Conservation (phyloP, 2,329 filamentous ascomycete genomes). For the Hyphodiscus sp. region DNA sequence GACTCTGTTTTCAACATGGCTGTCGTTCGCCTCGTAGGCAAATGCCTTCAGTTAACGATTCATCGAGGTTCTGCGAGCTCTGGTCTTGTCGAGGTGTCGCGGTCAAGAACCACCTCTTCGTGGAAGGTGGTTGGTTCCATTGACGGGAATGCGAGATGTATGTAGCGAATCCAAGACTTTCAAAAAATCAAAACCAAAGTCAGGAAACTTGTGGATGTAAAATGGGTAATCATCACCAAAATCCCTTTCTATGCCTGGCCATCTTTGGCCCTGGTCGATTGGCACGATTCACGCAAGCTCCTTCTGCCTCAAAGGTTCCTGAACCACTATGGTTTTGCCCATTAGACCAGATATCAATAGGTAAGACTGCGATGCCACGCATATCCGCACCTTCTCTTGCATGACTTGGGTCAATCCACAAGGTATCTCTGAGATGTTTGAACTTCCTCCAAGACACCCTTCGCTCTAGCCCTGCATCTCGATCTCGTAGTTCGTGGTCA, state of each 20-base stretch:
- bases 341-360: slow-evolving; percentile 21
- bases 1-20: neutral
- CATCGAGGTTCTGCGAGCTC: neutral
- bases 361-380: slow-evolving; percentile 16
- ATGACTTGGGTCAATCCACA: slow-evolving; percentile 15
- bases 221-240: neutral
- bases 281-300: slow-evolving; percentile 20
- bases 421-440: slow-evolving; percentile 6
- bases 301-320: slow-evolving; percentile 9
- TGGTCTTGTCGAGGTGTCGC: neutral
- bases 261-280: slow-evolving; percentile 4
- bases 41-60: neutral
- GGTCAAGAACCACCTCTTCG: neutral
- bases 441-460: slow-evolving; percentile 23
- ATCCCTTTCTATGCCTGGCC: slow-evolving; percentile 2
- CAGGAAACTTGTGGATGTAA: neutral
- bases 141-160: neutral
- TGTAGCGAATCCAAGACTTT: neutral
- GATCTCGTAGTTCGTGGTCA: slow-evolving; percentile 15
- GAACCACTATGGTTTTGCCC: slow-evolving; percentile 21
- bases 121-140: neutral
- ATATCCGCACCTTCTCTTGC: slow-evolving; percentile 9
- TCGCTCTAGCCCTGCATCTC: slow-evolving; percentile 18
- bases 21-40: neutral
- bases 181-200: neutral